Conservation (phyloP, 2,329 filamentous ascomycete species). For the Daldinia sp. region DNA sequence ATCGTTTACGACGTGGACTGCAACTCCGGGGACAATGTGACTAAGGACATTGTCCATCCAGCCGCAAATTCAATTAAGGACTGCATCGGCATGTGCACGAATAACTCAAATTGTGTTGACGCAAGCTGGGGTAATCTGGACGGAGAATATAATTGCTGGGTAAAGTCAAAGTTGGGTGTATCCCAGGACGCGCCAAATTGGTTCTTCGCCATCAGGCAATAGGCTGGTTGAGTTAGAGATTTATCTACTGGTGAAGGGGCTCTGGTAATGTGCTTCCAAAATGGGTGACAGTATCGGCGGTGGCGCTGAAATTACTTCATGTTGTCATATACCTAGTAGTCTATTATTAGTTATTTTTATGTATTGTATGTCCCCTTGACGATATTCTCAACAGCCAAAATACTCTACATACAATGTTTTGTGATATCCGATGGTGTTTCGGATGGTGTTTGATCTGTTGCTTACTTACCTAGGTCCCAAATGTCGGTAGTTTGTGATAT, state of each 20-base stretch:
- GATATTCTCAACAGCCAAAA: neutral
- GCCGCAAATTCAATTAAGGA: slow-evolving; percentile 42
- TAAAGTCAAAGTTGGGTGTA: slow-evolving; percentile 47
- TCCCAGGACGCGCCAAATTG: slow-evolving; percentile 42
- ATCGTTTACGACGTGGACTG: slow-evolving; percentile 50
- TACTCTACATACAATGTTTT: neutral
- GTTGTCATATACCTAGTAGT: neutral
- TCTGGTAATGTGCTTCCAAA: slow-evolving; percentile 9
- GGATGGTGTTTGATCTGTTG: neutral
- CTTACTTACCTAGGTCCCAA: no score
- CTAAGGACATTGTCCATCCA: slow-evolving; percentile 42
- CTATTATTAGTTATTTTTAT: neutral
- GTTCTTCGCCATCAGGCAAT: slow-evolving; percentile 46
- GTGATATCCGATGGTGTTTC: neutral
- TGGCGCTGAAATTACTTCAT: neutral
- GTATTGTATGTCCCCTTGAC: neutral
- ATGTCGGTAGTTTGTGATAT: no score
- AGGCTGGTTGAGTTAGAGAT: neutral
- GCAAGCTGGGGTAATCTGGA: slow-evolving; percentile 49
- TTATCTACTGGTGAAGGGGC: neutral
- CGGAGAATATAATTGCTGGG: slow-evolving; percentile 45
- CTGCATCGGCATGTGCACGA: slow-evolving; percentile 47
- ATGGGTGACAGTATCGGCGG: neutral
- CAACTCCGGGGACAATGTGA: slow-evolving; percentile 35
- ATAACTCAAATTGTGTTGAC: slow-evolving; percentile 43